Evolutionary conservation across 768 basidiomycete genomes (phyloP), one percentile per base, ranked within the genome.

Genomic region (Suillus lakei): DNA sequence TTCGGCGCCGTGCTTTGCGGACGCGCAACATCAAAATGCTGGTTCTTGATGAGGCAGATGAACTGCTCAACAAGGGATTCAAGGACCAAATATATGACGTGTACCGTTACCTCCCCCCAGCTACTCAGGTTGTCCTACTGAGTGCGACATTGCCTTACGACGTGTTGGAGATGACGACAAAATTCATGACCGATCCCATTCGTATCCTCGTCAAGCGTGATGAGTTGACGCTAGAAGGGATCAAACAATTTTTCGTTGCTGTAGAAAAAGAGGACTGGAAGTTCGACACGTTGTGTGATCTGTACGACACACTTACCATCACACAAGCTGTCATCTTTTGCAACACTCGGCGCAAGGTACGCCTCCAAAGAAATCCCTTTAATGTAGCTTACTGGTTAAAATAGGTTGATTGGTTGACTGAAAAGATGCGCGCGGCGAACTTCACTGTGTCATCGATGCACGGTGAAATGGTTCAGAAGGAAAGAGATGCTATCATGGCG

Each of bases 181-280:
- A 99, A 81, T 98, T 99, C 84, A 98, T 99, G 96, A 95, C 93
- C 61, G 96, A 98, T 78, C 97, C 97, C 39, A 95, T 99, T 76
- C 92, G 95, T 54, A 98, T 99, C 72, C 90, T 98, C 71, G 96
- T 99, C 79, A 98, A 98, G 85, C 95, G 96, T 91, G 96, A 98
- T 74, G 97, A 99, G 80, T 86, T 98, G 85, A 98, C 97, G 60
- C 85, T 98, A 64, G 97, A 99, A 74, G 92, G 92, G 10, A 96
- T 96, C 81, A 96, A 96, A 73, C 95, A 97, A 76, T 96, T 96
- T 82, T 96, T 96, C 84, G 94, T 99, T 60, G 97, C 96, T 54
- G 97, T 99, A 63, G 97, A 98, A 81, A 98, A 98, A 82, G 97
- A 99, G 79, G 97, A 99, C 75, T 98, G 96, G 96, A 99, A 99